Percentiles rank a stretch among this genome's conserved stretches.
phyloP scores from a whole-genome alignment of 2,329 filamentous ascomycete genomes.

The Seiridium cupressi region DNA sequence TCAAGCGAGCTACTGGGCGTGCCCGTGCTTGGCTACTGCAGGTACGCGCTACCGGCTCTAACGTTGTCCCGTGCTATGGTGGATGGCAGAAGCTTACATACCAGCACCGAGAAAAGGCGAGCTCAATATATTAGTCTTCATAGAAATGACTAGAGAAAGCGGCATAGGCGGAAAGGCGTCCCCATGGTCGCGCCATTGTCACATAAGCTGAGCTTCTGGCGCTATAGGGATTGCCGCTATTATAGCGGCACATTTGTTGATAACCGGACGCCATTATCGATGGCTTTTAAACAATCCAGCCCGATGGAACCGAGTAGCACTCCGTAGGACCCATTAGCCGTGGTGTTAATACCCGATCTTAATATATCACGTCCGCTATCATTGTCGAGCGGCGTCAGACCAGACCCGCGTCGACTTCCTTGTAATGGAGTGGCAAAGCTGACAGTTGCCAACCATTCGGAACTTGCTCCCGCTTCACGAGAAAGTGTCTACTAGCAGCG shows the following conservation, averaged over 20 bases:
- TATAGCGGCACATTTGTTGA: neutral
- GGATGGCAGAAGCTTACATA: too few relatives aligned
- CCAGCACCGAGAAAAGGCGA: too few relatives aligned
- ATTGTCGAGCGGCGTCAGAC: slow-evolving; percentile 8
- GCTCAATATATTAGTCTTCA: too few relatives aligned
- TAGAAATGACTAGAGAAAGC: too few relatives aligned
- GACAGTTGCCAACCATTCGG: neutral
- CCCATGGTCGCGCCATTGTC: too few relatives aligned
- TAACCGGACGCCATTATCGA: neutral
- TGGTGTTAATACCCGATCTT: neutral
- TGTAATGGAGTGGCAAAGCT: slow-evolving; percentile 4
- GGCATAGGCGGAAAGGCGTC: too few relatives aligned
- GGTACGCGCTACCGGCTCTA: neutral
- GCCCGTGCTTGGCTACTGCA: neutral
- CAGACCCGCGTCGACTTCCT: slow-evolving; percentile 6
- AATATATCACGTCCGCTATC: slow-evolving; percentile 23
- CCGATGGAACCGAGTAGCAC: slow-evolving; percentile 8
- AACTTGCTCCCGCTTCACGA: neutral
- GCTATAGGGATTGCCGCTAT: too few relatives aligned
- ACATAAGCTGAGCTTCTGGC: too few relatives aligned
- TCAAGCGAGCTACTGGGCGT: neutral
- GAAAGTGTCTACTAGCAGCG: neutral
- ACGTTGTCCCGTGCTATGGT: too few relatives aligned
- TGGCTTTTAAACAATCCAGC: slow-evolving; percentile 10
- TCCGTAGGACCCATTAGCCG: neutral